phyloP scores from a whole-genome alignment of 768 basidiomycete species.

The Tephrocybe sp. region DNA sequence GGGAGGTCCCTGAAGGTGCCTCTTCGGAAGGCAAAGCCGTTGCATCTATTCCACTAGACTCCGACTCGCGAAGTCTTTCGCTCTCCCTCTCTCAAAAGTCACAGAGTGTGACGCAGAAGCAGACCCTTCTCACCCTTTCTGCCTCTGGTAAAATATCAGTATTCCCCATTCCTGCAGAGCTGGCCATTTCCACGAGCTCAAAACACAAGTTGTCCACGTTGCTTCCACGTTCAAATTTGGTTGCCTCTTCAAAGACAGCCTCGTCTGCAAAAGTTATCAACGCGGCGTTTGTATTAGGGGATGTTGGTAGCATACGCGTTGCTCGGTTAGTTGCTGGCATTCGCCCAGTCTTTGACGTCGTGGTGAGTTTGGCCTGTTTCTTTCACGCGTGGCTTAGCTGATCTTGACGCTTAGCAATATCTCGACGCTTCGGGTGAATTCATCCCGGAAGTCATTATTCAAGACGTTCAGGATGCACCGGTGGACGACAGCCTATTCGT shows the following conservation, averaged over 20 bases:
- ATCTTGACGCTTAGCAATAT: conserved; percentile 42
- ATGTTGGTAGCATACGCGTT: conserved; percentile 46
- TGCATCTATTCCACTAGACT: conserved; percentile 64
- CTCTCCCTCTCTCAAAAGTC: conserved; percentile 29
- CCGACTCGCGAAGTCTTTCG: conserved; percentile 52
- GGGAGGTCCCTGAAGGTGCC: conserved; percentile 48
- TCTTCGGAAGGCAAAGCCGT: conserved; percentile 49
- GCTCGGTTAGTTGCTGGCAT: conserved; percentile 56
- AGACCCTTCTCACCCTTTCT: conserved; percentile 53
- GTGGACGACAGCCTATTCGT: conserved; percentile 6
- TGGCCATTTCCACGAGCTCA: conserved; percentile 36
- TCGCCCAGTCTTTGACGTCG: conserved; percentile 56
- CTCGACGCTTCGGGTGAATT: conserved; percentile 53
- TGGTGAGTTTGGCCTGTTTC: conserved; percentile 42
- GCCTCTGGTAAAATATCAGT: conserved; percentile 60
- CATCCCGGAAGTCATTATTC: conserved; percentile 48
- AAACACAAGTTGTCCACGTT: conserved; percentile 50
- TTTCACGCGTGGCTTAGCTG: conserved; percentile 2
- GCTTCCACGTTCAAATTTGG: conserved; percentile 50
- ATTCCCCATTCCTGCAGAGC: conserved; percentile 51
- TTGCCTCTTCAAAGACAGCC: conserved; percentile 37
- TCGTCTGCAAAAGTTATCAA: conserved; percentile 41
- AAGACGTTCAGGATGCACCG: conserved; percentile 30
- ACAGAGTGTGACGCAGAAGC: conserved; percentile 23
- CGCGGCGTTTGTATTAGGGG: conserved; percentile 42